phyloP scores from a whole-genome alignment of 495 filamentous ascomycete genomes.

The Penicillium steckii region DNA sequence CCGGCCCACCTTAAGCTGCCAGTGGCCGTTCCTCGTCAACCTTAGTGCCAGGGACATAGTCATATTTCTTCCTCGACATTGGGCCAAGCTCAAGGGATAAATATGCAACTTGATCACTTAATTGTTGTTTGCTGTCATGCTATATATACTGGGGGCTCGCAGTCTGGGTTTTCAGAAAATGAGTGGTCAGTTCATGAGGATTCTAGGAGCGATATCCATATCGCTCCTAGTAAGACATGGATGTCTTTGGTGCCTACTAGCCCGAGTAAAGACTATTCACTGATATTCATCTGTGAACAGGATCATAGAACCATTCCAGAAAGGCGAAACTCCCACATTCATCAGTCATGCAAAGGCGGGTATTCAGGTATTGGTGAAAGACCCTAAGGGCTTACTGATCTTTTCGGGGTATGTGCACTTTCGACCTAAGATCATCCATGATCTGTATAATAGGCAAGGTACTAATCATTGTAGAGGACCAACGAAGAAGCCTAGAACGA shows the following conservation, averaged over 20 bases:
- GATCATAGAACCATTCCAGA: constrained; percentile 67
- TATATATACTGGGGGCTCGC: constrained; percentile 68
- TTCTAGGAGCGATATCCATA: not conserved
- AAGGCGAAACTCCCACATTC: constrained; percentile 70
- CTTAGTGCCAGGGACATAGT: too few species aligned
- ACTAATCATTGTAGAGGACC: constrained; percentile 46
- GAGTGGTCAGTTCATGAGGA: constrained; percentile 57
- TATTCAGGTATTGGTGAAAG: constrained; percentile 42
- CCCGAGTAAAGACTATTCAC: too few species aligned
- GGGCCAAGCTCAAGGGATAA: not conserved
- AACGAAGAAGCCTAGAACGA: constrained; percentile 53
- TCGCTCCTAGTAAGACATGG: too few species aligned
- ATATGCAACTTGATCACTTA: constrained; percentile 39
- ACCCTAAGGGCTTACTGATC: constrained; percentile 48
- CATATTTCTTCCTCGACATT: too few species aligned
- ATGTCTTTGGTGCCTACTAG: too few species aligned
- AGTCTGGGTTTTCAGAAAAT: constrained; percentile 52
- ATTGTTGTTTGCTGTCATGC: constrained; percentile 81
- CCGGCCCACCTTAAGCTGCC: not conserved
- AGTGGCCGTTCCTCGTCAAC: too few species aligned
- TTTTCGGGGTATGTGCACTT: constrained; percentile 62
- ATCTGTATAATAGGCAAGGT: constrained; percentile 1
- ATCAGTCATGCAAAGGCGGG: constrained; percentile 69
- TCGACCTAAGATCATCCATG: not conserved
- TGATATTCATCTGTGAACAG: constrained; percentile 14